A percentile compares a stretch with the other conserved stretches of the same genome.
These are phyloP conservation scores for Scheffersomyces lignosus DNA, from an alignment of 805 yeast genomes.

Conservation along the genomic window DNA sequence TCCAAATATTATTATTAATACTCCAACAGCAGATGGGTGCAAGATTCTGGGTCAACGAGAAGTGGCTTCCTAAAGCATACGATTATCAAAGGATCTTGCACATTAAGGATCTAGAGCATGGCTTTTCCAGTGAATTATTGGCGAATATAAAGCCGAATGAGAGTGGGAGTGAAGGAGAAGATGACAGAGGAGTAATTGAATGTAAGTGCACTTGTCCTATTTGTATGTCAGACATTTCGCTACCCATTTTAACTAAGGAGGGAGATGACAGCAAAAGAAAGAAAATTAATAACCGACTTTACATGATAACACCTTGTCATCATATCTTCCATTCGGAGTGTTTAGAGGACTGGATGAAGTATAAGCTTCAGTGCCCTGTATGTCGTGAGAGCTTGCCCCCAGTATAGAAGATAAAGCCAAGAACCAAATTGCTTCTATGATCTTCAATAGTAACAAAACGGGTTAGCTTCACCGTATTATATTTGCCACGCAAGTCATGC, in stretches of 20 bases:
- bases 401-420: slow-evolving; percentile 44
- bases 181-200: slow-evolving; percentile 25
- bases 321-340: slow-evolving; percentile 92
- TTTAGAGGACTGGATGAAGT: slow-evolving; percentile 89
- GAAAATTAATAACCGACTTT: slow-evolving; percentile 24
- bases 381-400: slow-evolving; percentile 89
- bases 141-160: slow-evolving; percentile 28
- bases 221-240: slow-evolving; percentile 78
- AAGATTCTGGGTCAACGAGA: slow-evolving; percentile 77
- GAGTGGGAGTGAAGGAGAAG: slow-evolving; percentile 19
- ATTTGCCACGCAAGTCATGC: too few relatives aligned
- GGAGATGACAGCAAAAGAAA: slow-evolving; percentile 12
- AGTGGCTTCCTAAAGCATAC: slow-evolving; percentile 75
- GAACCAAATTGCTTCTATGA: too few relatives aligned
- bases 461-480: too few relatives aligned
- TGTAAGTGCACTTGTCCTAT: slow-evolving; percentile 79
- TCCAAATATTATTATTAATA: slow-evolving; percentile 59
- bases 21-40: slow-evolving; percentile 74
- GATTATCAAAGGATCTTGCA: slow-evolving; percentile 74
- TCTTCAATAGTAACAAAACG: too few relatives aligned
- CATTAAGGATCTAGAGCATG: slow-evolving; percentile 60
- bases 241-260: slow-evolving; percentile 41
- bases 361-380: slow-evolving; percentile 90
- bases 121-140: slow-evolving; percentile 55
- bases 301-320: slow-evolving; percentile 88